phyloP scores from a whole-genome alignment of 106 monocot species.

The Allium sativum region DNA sequence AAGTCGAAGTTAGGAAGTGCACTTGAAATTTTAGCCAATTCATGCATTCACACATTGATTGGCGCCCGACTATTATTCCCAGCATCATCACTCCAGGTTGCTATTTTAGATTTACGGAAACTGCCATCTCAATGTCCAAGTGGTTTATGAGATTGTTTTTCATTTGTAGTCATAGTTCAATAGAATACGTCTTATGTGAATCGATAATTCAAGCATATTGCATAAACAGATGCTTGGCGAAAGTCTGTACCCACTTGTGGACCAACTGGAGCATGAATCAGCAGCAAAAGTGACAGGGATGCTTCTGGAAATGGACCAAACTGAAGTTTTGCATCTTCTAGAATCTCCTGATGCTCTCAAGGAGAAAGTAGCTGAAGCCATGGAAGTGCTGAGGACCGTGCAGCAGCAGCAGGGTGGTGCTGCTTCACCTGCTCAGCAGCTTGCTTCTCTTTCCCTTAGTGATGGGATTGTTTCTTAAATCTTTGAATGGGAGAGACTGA shows the following conservation, averaged over 20 bases:
- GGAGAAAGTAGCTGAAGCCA: conserved; percentile 10
- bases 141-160: no score
- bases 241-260: conserved; percentile 18
- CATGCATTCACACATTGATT: no score
- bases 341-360: conserved; percentile 15
- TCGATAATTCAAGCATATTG: no score
- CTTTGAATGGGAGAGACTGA: background rate
- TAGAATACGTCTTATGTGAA: no score
- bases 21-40: no score
- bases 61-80: no score
- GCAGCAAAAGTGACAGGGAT: conserved; percentile 22
- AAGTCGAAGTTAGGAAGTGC: no score
- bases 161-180: no score
- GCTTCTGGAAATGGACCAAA: conserved; percentile 15
- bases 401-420: background rate
- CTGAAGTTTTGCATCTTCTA: conserved; percentile 21
- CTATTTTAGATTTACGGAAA: no score
- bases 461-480: conserved; percentile 24
- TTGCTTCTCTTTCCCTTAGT: conserved; percentile 47
- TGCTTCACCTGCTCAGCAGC: conserved; percentile 22
- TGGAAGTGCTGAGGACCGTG: conserved; percentile 13
- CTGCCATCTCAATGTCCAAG: no score
- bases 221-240: conserved; percentile 10
- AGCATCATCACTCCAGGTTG: no score
- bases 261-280: conserved; percentile 16